Percentiles rank a stretch among this genome's conserved stretches.
phyloP scores from a whole-genome alignment of 225 moss, liverwort and hornwort genomes.

The Pleurozium schreberi region DNA sequence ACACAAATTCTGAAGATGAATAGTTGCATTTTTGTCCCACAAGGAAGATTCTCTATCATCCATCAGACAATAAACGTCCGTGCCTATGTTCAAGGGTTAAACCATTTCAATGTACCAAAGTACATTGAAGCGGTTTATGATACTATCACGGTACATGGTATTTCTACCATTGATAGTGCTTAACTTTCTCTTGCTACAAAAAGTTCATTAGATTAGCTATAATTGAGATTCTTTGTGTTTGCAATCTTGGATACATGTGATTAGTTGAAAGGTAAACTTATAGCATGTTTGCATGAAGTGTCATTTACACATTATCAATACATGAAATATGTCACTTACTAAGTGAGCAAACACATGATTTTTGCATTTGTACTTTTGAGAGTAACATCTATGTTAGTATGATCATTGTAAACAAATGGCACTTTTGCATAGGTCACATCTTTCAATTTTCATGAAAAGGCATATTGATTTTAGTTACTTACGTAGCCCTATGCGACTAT shows the following conservation, averaged over 20 bases:
- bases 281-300: neutral
- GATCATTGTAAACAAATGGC: neutral
- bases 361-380: rapidly evolving
- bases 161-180: no score
- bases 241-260: neutral
- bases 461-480: neutral
- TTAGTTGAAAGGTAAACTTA: neutral
- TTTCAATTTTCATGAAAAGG: neutral
- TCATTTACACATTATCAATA: no score
- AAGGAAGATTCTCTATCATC: no score
- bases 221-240: neutral
- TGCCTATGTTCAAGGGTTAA: no score
- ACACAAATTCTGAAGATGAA: no score
- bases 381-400: neutral
- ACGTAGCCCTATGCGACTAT: neutral
- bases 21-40: no score
- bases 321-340: neutral
- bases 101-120: no score
- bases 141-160: no score
- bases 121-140: no score
- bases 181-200: no score
- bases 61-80: no score
- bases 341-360: neutral
- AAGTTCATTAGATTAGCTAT: no score
- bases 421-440: neutral